Evolutionary conservation across 352 stramenopile genomes (phyloP).

Genomic region (Globisporangium okanoganense): DNA sequence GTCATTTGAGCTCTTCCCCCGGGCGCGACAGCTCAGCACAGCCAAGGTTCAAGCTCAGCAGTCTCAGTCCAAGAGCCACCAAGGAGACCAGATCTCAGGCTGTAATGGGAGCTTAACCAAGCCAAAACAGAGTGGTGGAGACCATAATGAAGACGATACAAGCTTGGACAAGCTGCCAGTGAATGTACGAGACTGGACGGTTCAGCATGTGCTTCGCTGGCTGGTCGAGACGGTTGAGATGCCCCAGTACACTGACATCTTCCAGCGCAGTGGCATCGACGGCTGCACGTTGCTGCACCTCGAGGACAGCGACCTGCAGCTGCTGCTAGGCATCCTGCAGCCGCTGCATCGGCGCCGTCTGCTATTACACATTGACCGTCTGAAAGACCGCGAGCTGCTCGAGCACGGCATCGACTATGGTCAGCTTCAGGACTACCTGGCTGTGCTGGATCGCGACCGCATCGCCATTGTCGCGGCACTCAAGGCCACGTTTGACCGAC

Average conservation of each 20-base stretch:
- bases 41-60: constrained; percentile 15
- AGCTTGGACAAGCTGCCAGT: constrained; percentile 14
- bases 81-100: not conserved
- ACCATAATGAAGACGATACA: not conserved
- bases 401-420: constrained; percentile 59
- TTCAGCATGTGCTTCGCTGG: constrained; percentile 48
- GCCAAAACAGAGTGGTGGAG: not conserved
- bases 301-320: constrained; percentile 53
- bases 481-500: constrained; percentile 63
- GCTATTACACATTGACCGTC: constrained; percentile 50
- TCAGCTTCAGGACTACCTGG: constrained; percentile 72
- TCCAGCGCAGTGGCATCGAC: constrained; percentile 57
- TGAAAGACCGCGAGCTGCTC: constrained; percentile 58
- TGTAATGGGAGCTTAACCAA: not conserved
- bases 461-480: constrained; percentile 60
- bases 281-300: constrained; percentile 61
- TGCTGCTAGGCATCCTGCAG: constrained; percentile 56
- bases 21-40: constrained; percentile 25
- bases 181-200: constrained; percentile 50
- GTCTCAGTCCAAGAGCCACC: not conserved
- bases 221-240: constrained; percentile 44
- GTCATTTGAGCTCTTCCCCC: constrained; percentile 59
- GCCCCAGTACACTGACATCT: constrained; percentile 41
- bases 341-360: constrained; percentile 55
- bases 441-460: constrained; percentile 61